A percentile compares a stretch with the other conserved stretches of the same genome.
Evolutionary conservation across 2,329 filamentous ascomycete species (phyloP).

Genomic region (Colletotrichum phormii): DNA sequence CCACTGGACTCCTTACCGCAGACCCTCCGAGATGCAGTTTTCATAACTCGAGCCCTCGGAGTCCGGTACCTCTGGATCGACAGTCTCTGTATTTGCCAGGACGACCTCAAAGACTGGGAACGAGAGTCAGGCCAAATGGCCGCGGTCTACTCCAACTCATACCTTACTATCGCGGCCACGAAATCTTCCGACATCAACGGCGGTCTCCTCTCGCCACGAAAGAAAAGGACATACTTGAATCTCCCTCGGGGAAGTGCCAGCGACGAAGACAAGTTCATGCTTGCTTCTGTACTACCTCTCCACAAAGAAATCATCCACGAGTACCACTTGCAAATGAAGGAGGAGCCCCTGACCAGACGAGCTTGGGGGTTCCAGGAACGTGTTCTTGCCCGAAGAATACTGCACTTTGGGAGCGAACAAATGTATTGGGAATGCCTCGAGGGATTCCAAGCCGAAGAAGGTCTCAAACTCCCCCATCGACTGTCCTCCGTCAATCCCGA

Average conservation of each 20-base stretch:
- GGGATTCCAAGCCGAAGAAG: slow-evolving; percentile 17
- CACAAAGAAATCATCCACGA: slow-evolving; percentile 2
- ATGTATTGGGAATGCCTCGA: slow-evolving; percentile 34
- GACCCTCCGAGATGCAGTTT: slow-evolving; percentile 42
- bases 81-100: slow-evolving; percentile 46
- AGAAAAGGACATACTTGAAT: not conserved
- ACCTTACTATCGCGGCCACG: slow-evolving; percentile 41
- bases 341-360: slow-evolving; percentile 31
- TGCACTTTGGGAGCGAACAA: slow-evolving; percentile 41
- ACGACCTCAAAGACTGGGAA: slow-evolving; percentile 41
- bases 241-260: not conserved
- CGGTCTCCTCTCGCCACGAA: slow-evolving; percentile 36
- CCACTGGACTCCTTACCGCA: slow-evolving; percentile 31
- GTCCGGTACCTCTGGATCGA: slow-evolving; percentile 47
- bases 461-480: not conserved
- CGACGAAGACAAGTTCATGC: not conserved
- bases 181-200: slow-evolving; percentile 38
- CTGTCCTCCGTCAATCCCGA: not conserved
- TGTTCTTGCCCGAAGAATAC: slow-evolving; percentile 41
- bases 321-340: slow-evolving; percentile 1
- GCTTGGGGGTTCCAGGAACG: slow-evolving; percentile 48
- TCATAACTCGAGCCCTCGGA: slow-evolving; percentile 39
- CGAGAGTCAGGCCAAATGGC: slow-evolving; percentile 41
- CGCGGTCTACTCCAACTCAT: slow-evolving; percentile 42
- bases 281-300: slow-evolving; percentile 6